Conservation (phyloP, 2,329 filamentous ascomycete genomes). For the Immersiporthe knoxdaviesiana region DNA sequence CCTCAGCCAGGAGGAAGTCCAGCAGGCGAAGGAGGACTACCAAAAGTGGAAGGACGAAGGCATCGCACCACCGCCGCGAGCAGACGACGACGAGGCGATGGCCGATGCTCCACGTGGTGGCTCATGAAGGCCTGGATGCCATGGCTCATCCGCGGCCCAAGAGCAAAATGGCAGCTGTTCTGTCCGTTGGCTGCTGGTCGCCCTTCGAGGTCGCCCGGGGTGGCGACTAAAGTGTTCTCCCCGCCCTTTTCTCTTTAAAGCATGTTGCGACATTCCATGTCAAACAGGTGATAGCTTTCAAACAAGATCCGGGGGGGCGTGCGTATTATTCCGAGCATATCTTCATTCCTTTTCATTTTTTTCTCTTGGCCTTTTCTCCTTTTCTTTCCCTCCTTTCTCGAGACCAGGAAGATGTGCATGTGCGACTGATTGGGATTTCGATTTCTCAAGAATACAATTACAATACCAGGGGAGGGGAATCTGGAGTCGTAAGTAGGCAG, state of each 20-base stretch:
- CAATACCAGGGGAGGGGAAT: not conserved
- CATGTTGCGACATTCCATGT: not conserved
- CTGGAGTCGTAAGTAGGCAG: not conserved
- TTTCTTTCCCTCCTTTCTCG: not conserved
- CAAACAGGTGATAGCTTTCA: not conserved
- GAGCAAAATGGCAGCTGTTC: not conserved
- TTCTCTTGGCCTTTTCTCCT: not conserved
- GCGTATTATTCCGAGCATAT: not conserved
- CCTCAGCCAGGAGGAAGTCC: conserved; percentile 75
- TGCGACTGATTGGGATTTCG: not conserved
- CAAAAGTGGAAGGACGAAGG: conserved; percentile 58
- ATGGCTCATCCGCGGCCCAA: too few relatives aligned
- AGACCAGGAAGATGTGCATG: not conserved
- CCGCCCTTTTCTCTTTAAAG: not conserved
- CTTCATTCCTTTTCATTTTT: not conserved
- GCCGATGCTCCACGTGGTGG: not conserved
- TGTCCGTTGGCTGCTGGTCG: not conserved
- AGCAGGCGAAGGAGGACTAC: conserved; percentile 71
- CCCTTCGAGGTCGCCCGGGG: not conserved
- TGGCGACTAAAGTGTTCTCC: not conserved
- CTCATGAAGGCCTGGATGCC: not conserved
- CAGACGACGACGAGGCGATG: conserved; percentile 16
- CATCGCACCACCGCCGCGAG: conserved; percentile 21
- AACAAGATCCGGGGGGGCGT: not conserved
- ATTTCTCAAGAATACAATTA: not conserved